Percentiles rank a stretch among this genome's conserved stretches.
phyloP scores from a whole-genome alignment of 2,329 filamentous ascomycete species.

The Aspergillus sp. region DNA sequence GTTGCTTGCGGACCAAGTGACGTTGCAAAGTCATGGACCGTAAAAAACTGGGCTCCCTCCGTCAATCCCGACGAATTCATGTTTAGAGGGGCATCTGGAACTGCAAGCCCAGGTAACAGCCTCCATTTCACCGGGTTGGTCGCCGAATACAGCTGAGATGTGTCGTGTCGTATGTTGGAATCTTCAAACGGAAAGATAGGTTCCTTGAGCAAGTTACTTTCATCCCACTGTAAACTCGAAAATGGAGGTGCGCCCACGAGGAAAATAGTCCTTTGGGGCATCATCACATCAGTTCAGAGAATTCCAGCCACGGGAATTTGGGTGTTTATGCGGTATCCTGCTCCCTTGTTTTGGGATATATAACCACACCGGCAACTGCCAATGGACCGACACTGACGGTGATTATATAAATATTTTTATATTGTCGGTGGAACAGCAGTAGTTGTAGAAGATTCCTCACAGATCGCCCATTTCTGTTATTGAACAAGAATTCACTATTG shows the following conservation, averaged over 20 bases:
- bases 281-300: conserved; percentile 12
- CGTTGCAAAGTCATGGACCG: conserved; percentile 28
- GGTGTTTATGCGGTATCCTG: neutral
- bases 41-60: conserved; percentile 29
- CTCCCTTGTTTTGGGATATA: neutral
- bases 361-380: neutral
- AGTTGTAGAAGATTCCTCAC: neutral
- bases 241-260: conserved; percentile 63
- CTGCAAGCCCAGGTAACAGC: conserved; percentile 23
- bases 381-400: neutral
- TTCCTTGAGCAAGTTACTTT: conserved; percentile 49
- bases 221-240: conserved; percentile 55
- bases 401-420: neutral
- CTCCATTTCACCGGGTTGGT: conserved; percentile 29
- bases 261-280: conserved; percentile 45
- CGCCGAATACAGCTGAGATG: conserved; percentile 11
- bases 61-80: neutral
- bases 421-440: neutral
- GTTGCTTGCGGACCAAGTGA: conserved; percentile 11
- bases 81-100: conserved; percentile 9
- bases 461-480: neutral
- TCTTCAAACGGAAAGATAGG: conserved; percentile 41
- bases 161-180: conserved; percentile 6
- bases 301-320: conserved; percentile 1
- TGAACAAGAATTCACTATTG: neutral